Conservation (phyloP, 2,329 filamentous ascomycete species). For the Coniochaeta ligniaria region DNA sequence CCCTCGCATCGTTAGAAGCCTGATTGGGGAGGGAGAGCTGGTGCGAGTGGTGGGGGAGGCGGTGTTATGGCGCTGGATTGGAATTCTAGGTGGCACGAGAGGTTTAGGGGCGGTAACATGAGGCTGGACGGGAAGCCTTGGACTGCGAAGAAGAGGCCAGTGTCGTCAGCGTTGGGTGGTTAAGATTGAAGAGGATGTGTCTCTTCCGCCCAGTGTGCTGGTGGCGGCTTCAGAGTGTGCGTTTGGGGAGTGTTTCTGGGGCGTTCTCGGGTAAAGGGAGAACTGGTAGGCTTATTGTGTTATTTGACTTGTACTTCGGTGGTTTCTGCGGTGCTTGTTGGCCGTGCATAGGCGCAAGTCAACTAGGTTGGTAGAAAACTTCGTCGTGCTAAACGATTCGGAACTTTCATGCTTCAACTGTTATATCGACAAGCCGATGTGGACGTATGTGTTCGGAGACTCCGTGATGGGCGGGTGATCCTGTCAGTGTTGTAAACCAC, state of each 20-base stretch:
- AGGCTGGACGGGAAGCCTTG: not conserved
- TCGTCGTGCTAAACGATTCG: too few relatives aligned
- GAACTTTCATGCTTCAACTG: too few relatives aligned
- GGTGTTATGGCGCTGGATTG: not conserved
- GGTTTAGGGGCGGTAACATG: not conserved
- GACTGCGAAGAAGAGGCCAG: not conserved
- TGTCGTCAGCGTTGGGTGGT: too few relatives aligned
- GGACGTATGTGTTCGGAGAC: too few relatives aligned
- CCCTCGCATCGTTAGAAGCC: conserved; percentile 16
- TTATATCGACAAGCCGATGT: too few relatives aligned
- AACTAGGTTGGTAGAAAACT: not conserved
- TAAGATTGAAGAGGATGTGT: not conserved
- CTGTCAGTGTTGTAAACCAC: too few relatives aligned
- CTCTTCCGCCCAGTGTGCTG: not conserved
- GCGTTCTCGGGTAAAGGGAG: not conserved
- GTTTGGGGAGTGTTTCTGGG: not conserved
- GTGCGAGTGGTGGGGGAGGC: not conserved
- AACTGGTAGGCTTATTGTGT: not conserved
- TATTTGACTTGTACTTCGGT: not conserved
- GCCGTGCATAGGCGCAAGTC: not conserved
- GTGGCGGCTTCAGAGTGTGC: not conserved
- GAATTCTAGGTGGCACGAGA: not conserved
- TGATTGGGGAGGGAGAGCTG: not conserved
- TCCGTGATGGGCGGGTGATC: too few relatives aligned
- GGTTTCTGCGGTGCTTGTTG: not conserved